These are phyloP conservation scores for Fusarium sp. DNA, from an alignment of 2,329 filamentous ascomycete genomes.

Conservation along the genomic window DNA sequence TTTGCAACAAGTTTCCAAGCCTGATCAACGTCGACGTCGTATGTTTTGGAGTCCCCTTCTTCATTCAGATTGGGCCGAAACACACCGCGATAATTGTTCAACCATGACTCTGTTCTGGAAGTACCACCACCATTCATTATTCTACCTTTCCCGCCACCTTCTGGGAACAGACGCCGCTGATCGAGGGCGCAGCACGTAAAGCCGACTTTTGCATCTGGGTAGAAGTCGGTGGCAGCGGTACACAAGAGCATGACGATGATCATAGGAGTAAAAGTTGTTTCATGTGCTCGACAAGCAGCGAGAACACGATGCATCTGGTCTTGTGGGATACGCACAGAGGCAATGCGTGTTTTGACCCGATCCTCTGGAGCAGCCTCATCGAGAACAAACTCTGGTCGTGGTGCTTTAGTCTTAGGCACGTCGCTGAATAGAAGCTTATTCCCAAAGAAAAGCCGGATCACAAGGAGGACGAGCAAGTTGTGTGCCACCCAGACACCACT, in stretches of 20 bases:
- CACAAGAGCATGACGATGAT: conserved; percentile 26
- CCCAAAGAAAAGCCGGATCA: neutral
- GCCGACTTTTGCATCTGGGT: conserved; percentile 44
- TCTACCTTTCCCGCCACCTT: neutral
- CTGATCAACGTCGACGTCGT: neutral
- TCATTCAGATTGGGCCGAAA: neutral
- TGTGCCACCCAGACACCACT: no score
- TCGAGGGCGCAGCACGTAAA: conserved; percentile 28
- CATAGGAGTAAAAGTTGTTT: conserved; percentile 46
- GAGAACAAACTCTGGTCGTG: neutral
- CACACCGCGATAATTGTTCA: conserved; percentile 7
- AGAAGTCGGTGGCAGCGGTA: conserved; percentile 42
- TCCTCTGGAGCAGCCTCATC: conserved; percentile 6
- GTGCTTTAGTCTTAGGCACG: no score
- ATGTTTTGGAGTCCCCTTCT: neutral
- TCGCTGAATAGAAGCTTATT: neutral
- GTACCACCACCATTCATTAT: neutral
- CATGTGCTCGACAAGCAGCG: conserved; percentile 37
- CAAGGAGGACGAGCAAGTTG: no score
- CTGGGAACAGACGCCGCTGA: conserved; percentile 14
- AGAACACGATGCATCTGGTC: conserved; percentile 21
- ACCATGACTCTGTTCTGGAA: conserved; percentile 7
- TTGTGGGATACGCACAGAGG: conserved; percentile 25
- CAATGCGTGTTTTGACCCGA: conserved; percentile 24
- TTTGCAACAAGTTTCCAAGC: conserved; percentile 24